These are phyloP conservation scores for Alternaria sp. DNA, from an alignment of 2,329 filamentous ascomycete species.

Conservation along the genomic window DNA sequence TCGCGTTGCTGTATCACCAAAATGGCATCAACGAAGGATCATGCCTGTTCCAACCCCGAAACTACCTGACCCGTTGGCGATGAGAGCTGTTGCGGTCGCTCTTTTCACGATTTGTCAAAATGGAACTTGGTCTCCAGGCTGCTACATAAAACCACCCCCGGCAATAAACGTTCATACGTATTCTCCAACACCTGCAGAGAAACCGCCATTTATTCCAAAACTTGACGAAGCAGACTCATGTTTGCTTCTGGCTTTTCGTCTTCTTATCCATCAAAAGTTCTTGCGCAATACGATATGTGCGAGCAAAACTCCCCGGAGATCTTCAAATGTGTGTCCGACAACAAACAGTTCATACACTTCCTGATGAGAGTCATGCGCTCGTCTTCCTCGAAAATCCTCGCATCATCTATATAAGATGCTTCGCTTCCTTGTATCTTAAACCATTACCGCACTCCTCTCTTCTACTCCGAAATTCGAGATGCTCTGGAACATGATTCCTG, in stretches of 20 bases:
- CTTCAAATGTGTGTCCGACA: no score
- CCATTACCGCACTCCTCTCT: not conserved
- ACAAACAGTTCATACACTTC: no score
- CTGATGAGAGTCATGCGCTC: not conserved
- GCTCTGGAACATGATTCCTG: accelerated
- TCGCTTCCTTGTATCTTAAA: not conserved
- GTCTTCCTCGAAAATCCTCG: not conserved
- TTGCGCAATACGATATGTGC: no score
- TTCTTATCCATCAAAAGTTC: not conserved
- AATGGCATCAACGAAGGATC: not conserved
- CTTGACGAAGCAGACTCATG: not conserved
- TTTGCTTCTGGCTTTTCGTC: not conserved
- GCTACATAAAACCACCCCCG: no score
- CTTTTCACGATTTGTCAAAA: no score
- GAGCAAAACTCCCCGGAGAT: no score
- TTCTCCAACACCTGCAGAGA: not conserved
- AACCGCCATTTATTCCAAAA: no score
- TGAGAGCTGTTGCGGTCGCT: not conserved
- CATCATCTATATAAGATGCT: not conserved
- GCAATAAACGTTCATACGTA: not conserved
- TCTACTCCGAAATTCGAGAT: not conserved
- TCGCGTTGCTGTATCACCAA: not conserved
- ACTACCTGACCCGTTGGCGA: not conserved
- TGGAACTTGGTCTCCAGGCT: no score
- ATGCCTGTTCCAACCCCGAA: not conserved